These are phyloP conservation scores for Brasilioporus rufonigricans DNA, from an alignment of 768 basidiomycete genomes.

Conservation along the genomic window DNA sequence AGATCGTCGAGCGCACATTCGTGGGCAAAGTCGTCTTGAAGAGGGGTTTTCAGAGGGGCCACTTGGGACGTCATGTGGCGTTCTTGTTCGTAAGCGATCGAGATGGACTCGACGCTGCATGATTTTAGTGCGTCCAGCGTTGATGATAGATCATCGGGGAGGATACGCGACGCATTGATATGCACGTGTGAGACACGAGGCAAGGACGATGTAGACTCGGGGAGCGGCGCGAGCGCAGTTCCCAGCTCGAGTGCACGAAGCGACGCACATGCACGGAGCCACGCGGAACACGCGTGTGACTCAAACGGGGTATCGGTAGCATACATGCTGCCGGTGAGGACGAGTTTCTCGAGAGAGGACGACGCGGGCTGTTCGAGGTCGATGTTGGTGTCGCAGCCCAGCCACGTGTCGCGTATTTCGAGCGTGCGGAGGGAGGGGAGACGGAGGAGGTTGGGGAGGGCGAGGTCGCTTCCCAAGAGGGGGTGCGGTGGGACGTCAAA, in stretches of 20 bases:
- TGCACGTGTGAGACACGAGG: conserved; percentile 21
- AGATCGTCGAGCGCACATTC: conserved; percentile 34
- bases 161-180: conserved; percentile 27
- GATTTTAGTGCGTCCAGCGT: conserved; percentile 19
- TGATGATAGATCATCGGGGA: conserved; percentile 19
- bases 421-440: conserved; percentile 61
- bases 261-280: conserved; percentile 25
- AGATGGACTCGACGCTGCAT: conserved; percentile 22
- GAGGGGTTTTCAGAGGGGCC: background rate
- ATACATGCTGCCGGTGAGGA: conserved; percentile 34
- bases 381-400: conserved; percentile 42
- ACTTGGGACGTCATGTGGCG: background rate
- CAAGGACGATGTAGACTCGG: background rate
- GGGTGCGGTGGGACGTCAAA: conserved; percentile 56
- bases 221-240: conserved; percentile 19
- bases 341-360: conserved; percentile 17
- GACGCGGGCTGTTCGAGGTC: conserved; percentile 1
- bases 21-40: conserved; percentile 24
- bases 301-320: conserved; percentile 14
- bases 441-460: conserved; percentile 63
- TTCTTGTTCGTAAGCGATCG: conserved; percentile 20
- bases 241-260: conserved; percentile 22
- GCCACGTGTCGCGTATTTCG: conserved; percentile 66
- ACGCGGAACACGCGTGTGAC: conserved; percentile 22
- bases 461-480: conserved; percentile 52